These are phyloP conservation scores for Oryza nivara DNA, from an alignment of 176 grass and related monocot genomes.

Conservation along the genomic window DNA sequence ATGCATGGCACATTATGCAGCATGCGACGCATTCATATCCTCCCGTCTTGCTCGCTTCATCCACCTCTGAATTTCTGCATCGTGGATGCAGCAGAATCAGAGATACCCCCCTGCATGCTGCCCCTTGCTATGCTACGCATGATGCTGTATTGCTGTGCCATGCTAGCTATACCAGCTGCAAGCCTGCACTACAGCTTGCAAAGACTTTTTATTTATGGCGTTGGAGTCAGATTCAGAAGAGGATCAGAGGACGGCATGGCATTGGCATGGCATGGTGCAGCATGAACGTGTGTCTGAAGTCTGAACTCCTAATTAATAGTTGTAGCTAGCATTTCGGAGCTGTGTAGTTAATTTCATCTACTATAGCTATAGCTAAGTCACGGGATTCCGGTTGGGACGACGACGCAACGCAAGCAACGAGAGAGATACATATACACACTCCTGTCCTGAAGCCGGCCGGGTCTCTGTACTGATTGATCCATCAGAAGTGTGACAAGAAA, in stretches of 20 bases:
- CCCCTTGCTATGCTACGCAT: not conserved
- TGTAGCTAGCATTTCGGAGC: not conserved
- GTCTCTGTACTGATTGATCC: conserved; percentile 6
- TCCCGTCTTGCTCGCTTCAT: conserved; percentile 4
- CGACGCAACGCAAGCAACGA: not conserved
- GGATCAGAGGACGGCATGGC: conserved; percentile 28
- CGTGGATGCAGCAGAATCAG: not conserved
- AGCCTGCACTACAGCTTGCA: not conserved
- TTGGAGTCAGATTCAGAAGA: conserved; percentile 1
- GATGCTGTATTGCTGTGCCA: not conserved
- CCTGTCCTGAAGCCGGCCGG: not conserved
- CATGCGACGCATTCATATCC: conserved; percentile 13
- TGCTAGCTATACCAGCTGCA: not conserved
- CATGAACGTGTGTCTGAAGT: not conserved
- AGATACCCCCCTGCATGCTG: conserved; percentile 23
- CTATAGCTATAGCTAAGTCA: conserved; percentile 38
- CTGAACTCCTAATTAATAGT: conserved; percentile 41
- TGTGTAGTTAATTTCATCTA: conserved; percentile 15
- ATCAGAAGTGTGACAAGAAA: not conserved
- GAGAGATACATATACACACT: not conserved
- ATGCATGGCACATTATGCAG: not conserved
- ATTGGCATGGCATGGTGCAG: not conserved
- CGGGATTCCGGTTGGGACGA: conserved; percentile 45
- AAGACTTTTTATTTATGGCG: conserved; percentile 19
- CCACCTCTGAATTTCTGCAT: not conserved